Base-by-base conservation (phyloP, 805 yeast species). In the Nadsonia fulvescens region DNA sequence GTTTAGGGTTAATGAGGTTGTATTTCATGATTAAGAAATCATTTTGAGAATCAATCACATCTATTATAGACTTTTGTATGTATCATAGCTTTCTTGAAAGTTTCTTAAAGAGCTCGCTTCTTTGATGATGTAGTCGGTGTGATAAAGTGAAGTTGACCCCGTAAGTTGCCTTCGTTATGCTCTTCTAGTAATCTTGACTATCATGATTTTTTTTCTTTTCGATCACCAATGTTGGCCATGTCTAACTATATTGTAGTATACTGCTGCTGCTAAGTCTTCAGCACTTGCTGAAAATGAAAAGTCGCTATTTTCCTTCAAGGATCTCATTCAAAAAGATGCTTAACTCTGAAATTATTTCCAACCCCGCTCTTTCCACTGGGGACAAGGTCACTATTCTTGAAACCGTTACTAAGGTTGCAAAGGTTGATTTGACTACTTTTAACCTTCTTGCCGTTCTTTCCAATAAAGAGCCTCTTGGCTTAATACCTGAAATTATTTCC, bases 391-490 rank as follows among this genome's bases (percentile, higher is more conserved):
- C 61, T 37, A 76, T 82, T 37, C 78, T 74, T 34, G 58, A 64
- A 29, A 56, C 72, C 30, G 53, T 89, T 41, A 36, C 54, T 35
- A 42, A 53, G 43, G 34, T 50, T 29, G 49, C 59, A 29, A 49
- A 61, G 32, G 59, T 73, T 42, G 92, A 79, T 54, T 57, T 67
- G 40, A 61, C 82, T 34, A 74, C 77, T 33, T 44, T 66, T 42
- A 89, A 83, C 64, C 68, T 89, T 52, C 67, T 89, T 53, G 52
- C 53, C 33, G 93, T 83, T 25, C 63, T 89, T 42, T 81, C 93
- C 42, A 93, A 81, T 51, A 83, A 89, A 75, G 81, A 83, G 73
- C 73, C 98, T 61, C 68, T 89, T 54, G 54, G 58, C 34, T 56
- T 82, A 43, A 64, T 89, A 43, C 51, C 59, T 31, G 54, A 61